Conservation (phyloP, 192 early-diverging fungal genomes). For the Umbelopsis vinacea region DNA sequence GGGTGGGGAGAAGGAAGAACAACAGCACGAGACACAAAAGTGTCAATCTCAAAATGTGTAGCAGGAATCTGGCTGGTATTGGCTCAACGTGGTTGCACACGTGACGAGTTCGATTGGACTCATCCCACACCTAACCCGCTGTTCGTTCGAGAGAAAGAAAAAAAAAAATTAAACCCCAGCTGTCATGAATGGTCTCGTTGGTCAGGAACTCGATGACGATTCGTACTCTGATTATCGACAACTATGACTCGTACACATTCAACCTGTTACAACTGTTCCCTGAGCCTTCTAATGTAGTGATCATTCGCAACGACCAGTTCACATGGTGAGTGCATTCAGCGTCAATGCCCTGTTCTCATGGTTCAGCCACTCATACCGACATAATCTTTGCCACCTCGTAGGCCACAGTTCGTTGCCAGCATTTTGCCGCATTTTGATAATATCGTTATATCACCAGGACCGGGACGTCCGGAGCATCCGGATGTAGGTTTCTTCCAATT, state of each 20-base stretch:
- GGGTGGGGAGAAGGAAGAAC: neutral
- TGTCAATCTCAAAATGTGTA: neutral
- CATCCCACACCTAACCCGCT: neutral
- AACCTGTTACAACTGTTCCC: constrained; percentile 84
- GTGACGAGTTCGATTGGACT: neutral
- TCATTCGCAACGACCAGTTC: constrained; percentile 94
- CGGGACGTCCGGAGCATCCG: constrained; percentile 75
- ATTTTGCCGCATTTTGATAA: constrained; percentile 87
- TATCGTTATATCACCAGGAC: constrained; percentile 93
- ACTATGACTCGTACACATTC: constrained; percentile 98
- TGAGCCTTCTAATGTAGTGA: constrained; percentile 62
- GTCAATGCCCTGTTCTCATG: neutral
- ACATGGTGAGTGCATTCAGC: constrained; percentile 60
- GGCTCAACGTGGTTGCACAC: neutral
- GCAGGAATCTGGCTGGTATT: neutral
- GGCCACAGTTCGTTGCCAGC: constrained; percentile 55
- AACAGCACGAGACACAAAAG: neutral
- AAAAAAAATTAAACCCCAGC: constrained; percentile 16
- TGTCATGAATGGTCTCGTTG: neutral
- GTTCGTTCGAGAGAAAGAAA: neutral
- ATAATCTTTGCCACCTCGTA: constrained; percentile 24
- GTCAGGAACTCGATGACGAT: neutral
- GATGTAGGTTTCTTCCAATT: constrained; percentile 39
- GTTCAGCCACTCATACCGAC: neutral
- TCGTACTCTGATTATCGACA: constrained; percentile 86